Percentiles rank a stretch among this genome's conserved stretches.
Evolutionary conservation across 2,329 filamentous ascomycete species (phyloP).

Genomic region (Scedosporium boydii): DNA sequence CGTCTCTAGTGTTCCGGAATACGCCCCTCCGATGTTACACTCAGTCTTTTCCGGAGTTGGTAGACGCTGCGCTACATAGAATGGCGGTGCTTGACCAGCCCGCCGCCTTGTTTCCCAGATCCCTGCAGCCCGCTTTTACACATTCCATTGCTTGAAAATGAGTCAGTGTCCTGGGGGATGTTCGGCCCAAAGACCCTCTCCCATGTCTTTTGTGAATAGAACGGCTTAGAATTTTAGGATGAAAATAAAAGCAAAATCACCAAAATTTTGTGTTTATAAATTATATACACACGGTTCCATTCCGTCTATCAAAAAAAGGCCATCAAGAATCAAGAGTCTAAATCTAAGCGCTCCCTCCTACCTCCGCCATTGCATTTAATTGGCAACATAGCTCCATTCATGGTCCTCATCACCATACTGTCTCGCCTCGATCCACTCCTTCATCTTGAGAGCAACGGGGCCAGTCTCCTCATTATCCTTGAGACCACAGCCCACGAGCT

Average conservation of each 20-base stretch:
- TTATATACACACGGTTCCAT: constrained; percentile 5
- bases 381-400: constrained; percentile 65
- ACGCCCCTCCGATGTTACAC: background rate
- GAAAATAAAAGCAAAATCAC: background rate
- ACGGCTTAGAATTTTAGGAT: background rate
- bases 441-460: constrained; percentile 76
- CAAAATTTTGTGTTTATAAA: background rate
- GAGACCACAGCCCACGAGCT: constrained; percentile 74
- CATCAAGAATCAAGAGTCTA: background rate
- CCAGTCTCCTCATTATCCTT: constrained; percentile 77
- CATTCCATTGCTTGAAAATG: background rate
- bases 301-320: constrained; percentile 3
- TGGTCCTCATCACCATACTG: constrained; percentile 93
- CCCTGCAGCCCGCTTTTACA: background rate
- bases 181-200: background rate
- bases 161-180: background rate
- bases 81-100: background rate
- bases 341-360: background rate
- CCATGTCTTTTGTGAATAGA: background rate
- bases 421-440: constrained; percentile 91
- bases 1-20: background rate
- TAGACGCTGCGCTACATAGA: constrained; percentile 1
- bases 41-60: background rate
- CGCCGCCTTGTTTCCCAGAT: background rate
- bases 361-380: constrained; percentile 14